A percentile compares a stretch with the other conserved stretches of the same genome.
Conservation (phyloP, 2,329 filamentous ascomycete genomes). For the Dryadomyces quercus-mongolicae region DNA sequence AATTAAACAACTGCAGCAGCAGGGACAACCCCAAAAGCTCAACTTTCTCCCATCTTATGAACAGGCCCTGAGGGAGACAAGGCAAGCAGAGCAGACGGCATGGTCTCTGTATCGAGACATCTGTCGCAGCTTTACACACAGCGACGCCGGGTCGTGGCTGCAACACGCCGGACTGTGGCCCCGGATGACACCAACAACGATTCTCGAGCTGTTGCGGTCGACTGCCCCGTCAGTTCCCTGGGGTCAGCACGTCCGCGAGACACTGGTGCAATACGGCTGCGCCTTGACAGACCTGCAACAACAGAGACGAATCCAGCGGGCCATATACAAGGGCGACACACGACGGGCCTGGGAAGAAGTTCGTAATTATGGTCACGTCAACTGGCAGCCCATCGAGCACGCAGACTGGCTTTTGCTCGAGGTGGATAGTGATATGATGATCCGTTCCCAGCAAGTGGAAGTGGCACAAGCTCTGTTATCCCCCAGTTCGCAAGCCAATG, state of each 20-base stretch:
- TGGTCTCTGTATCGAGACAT: not conserved
- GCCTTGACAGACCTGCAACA: constrained; percentile 32
- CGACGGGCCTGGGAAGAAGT: constrained; percentile 28
- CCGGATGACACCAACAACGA: constrained; percentile 23
- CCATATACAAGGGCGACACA: constrained; percentile 13
- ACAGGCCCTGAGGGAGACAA: not conserved
- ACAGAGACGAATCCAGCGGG: constrained; percentile 27
- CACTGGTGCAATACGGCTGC: constrained; percentile 29
- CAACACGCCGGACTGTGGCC: constrained; percentile 31
- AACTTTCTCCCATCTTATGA: not conserved
- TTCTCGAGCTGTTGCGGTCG: constrained; percentile 35
- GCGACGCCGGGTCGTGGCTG: constrained; percentile 23
- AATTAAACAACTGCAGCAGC: not conserved
- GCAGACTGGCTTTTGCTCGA: constrained; percentile 57
- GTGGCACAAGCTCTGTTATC: constrained; percentile 49
- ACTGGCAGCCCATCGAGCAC: constrained; percentile 41
- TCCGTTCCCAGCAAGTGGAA: constrained; percentile 48
- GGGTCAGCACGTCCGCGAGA: constrained; percentile 22
- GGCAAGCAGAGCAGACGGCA: not conserved
- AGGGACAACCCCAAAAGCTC: not conserved
- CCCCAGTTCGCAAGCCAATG: constrained; percentile 39
- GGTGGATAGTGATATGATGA: constrained; percentile 50
- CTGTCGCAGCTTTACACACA: not conserved
- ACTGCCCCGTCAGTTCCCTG: constrained; percentile 15
- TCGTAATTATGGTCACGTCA: constrained; percentile 35